Evolutionary conservation across 2,329 filamentous ascomycete genomes (phyloP), one percentile per base, ranked within the genome.

Genomic region (Fusarium pininemorale): DNA sequence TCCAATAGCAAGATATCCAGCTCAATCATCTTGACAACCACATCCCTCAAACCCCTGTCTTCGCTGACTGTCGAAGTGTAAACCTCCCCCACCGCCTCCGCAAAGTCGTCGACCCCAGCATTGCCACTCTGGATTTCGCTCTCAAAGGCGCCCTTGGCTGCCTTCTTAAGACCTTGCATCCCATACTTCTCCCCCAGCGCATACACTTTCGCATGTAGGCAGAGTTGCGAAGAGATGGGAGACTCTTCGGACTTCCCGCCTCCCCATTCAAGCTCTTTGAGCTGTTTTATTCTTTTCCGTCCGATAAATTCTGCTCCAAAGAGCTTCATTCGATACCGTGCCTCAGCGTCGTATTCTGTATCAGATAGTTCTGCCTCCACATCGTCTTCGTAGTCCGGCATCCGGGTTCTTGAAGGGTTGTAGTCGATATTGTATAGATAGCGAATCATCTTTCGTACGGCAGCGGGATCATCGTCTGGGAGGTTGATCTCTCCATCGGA

Each of bases 351-450:
- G 5, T 54, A 54, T 1, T 38, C 32, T 16, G 51, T 54, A 11
- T 55, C 53, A 0, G 53, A 41, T 0, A 41, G 20, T 12, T 60
- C 42, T 20, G 18, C 20, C 37, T 51, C 44, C 0, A 51, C 3
- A 1, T 30, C 26, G 16, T 50, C 32, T 0, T 28, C 10, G 3
- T 53, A 2, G 4, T 38, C 13, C 6, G 0, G n/a, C 7, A 54
- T 38, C 0, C 16, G 24, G 0, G 6, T 28, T 20, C 3, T 37
- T 2, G 9, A 6, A 1, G 18, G 32, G 13, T 12, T 5, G 12
- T 73, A 68, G 4, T 73, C 67, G 13, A 62, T 44, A 5, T 63
- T 42, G 24, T 73, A 73, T 4, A 73, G 12, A 26, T 73, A 68
- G 0, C 60, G 28, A 1, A 71, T 22, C 63, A 71, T 69, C 41